These are phyloP conservation scores for Angophora floribunda DNA, from an alignment of 345 rosid species.

Conservation along the genomic window DNA sequence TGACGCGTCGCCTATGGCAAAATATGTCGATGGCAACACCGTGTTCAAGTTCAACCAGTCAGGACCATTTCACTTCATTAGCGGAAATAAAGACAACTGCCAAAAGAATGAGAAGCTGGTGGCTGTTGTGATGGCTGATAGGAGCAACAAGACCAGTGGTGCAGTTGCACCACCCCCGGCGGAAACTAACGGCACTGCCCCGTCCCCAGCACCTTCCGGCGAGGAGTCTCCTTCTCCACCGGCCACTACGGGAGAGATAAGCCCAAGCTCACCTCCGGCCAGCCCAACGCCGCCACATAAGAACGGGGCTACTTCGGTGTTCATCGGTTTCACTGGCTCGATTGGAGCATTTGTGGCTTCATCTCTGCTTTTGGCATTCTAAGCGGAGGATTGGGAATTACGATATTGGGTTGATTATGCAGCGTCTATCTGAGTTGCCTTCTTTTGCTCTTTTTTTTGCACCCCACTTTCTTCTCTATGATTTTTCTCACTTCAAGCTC, in stretches of 20 bases:
- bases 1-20: constrained; percentile 18
- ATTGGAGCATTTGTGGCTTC: constrained; percentile 47
- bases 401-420: background rate
- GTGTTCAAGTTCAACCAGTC: constrained; percentile 41
- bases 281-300: background rate
- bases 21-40: constrained; percentile 43
- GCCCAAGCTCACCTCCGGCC: constrained; percentile 49
- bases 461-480: background rate
- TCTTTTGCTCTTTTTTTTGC: background rate
- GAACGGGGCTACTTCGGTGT: constrained; percentile 28
- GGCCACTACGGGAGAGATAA: constrained; percentile 13
- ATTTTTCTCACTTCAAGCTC: constrained; percentile 4
- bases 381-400: background rate
- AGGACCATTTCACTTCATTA: constrained; percentile 66
- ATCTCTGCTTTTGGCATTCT: constrained; percentile 27
- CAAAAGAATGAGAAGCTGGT: constrained; percentile 52
- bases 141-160: constrained; percentile 17
- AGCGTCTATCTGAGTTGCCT: background rate
- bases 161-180: constrained; percentile 22
- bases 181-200: background rate
- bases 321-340: constrained; percentile 10
- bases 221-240: constrained; percentile 50
- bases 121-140: constrained; percentile 55
- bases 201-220: constrained; percentile 43
- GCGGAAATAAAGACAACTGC: constrained; percentile 69